phyloP scores from a whole-genome alignment of 495 filamentous ascomycete species.

The Alectoria sarmentosa region DNA sequence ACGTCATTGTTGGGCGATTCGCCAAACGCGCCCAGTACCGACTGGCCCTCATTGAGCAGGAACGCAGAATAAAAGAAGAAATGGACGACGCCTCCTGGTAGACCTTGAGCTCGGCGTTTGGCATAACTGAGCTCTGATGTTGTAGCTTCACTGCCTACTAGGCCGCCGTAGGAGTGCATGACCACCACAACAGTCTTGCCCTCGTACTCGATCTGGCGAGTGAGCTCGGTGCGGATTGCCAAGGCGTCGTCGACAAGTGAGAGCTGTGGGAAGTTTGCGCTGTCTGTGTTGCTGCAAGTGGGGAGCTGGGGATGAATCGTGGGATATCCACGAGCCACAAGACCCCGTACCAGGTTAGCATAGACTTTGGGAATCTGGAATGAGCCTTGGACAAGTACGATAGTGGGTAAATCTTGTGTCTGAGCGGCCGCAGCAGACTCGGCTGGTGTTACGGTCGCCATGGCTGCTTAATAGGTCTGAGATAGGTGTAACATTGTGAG shows the following conservation, averaged over 20 bases:
- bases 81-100: slow-evolving; percentile 36
- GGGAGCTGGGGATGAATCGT: slow-evolving; percentile 14
- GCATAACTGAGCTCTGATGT: slow-evolving; percentile 33
- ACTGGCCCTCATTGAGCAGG: slow-evolving; percentile 29
- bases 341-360: neutral
- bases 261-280: slow-evolving; percentile 6
- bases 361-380: slow-evolving; percentile 10
- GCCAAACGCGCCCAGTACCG: slow-evolving; percentile 24
- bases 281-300: slow-evolving; percentile 10
- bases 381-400: slow-evolving; percentile 7
- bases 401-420: neutral
- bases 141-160: slow-evolving; percentile 37
- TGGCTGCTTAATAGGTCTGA: neutral
- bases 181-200: slow-evolving; percentile 34
- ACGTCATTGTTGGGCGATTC: slow-evolving; percentile 14
- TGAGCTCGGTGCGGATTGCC: slow-evolving; percentile 11
- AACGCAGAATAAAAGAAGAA: slow-evolving; percentile 36
- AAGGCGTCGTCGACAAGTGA: slow-evolving; percentile 20
- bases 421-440: neutral
- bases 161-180: slow-evolving; percentile 37
- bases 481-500: too few relatives aligned
- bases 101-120: slow-evolving; percentile 28
- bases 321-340: slow-evolving; percentile 6
- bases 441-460: neutral
- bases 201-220: slow-evolving; percentile 15